These are phyloP conservation scores for Castanea sativa DNA, from an alignment of 306 rosid species.

Conservation along the genomic window DNA sequence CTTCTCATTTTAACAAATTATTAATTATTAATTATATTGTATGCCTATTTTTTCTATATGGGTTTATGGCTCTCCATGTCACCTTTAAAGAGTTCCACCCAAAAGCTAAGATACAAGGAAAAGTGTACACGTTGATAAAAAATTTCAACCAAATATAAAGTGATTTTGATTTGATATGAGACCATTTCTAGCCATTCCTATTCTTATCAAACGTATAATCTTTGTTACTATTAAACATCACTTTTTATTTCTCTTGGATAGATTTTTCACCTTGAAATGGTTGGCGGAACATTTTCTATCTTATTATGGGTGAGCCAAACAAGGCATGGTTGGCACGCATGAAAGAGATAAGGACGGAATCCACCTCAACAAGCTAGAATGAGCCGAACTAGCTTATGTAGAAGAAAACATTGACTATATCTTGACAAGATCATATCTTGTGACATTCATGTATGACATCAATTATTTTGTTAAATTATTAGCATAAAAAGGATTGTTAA, in stretches of 20 bases:
- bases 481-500: no score
- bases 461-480: background rate
- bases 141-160: background rate
- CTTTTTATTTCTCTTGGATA: no score
- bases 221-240: no score
- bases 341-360: no score
- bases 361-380: no score
- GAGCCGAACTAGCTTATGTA: background rate
- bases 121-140: background rate
- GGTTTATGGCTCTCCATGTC: background rate
- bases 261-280: no score
- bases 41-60: background rate
- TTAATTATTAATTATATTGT: no score
- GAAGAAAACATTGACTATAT: background rate
- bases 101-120: background rate
- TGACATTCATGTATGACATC: background rate
- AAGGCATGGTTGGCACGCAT: no score
- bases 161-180: no score
- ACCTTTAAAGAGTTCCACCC: conserved; percentile 1
- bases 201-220: background rate
- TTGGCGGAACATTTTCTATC: no score
- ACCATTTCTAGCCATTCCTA: background rate
- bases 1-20: no score
- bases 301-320: no score
- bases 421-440: background rate